Base-by-base conservation (phyloP, 1,139 yeast genomes). In the Sporopachydermia cereana region DNA sequence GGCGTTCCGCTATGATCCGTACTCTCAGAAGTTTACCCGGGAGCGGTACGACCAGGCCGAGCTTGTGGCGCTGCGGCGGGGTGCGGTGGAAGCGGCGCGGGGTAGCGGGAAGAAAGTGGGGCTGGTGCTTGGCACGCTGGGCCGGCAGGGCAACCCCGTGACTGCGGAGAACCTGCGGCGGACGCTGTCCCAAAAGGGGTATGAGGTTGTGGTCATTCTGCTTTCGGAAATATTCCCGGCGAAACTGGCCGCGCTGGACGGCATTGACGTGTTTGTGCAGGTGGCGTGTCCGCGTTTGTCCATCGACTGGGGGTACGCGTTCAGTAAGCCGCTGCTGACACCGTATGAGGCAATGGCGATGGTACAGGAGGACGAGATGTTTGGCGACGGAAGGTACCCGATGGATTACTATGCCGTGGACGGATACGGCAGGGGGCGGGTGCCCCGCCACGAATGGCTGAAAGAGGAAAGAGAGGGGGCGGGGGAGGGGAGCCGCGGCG, bases 271-370 rank as follows among this genome's bases (percentile, higher is more conserved):
- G 3, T 91, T 94, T 71, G 84, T 91, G 18, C 99, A 91, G 62
- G 96, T 91, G 2, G 99, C 98, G 0, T 91, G 99, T 60, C 99
- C 99, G 0, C 69, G 99, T 54, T 68, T 91, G 45, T 85, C 96
- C 2, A 91, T 91, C 41, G 99, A 91, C 61, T 91, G 99, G 99
- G 99, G 99, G 1, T 91, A 93, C 60, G 98, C 98, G 0, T 91
- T 91, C 58, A 78, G 80, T 48, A 84, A 84, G 58, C 99, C 99
- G 0, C 67, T 91, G 42, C 65, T 91, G 47, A 89, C 98, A 0
- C 98, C 99, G 0, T 91, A 93, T 60, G 99, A 91, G 58, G 89
- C 96, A 0, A 88, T 85, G 88, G 95, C 89, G 2, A 74, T 88
- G 71, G 62, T 91, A 55, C 82, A 76, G 7, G 71, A 78, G 46